A percentile compares a stretch with the other conserved stretches of the same genome.
These are phyloP conservation scores for Omphalea diandra DNA, from an alignment of 441 rosid species.

Conservation along the genomic window DNA sequence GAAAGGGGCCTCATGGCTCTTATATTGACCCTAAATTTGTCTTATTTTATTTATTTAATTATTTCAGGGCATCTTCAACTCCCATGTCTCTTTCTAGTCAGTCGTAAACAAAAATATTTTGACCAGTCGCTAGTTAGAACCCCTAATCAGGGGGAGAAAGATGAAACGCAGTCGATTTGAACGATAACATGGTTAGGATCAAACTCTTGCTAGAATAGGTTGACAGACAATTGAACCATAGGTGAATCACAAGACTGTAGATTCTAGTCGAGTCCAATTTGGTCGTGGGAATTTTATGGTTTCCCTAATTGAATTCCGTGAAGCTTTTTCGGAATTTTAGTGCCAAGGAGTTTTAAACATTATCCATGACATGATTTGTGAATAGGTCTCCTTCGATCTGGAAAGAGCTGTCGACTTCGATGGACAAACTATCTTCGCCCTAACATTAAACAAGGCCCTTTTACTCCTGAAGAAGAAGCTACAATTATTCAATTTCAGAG, in stretches of 20 bases:
- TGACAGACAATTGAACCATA: background rate
- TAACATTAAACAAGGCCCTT: conserved; percentile 43
- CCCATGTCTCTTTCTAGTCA: background rate
- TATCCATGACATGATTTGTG: background rate
- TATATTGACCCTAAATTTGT: conserved; percentile 8
- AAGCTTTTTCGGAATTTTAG: background rate
- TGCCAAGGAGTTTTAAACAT: background rate
- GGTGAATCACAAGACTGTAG: too few species aligned
- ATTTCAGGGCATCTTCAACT: background rate
- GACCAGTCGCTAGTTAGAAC: too few species aligned
- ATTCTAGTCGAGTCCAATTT: background rate
- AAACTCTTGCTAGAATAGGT: background rate
- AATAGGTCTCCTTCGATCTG: conserved; percentile 42
- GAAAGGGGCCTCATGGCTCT: background rate
- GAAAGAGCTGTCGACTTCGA: conserved; percentile 53
- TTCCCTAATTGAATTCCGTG: background rate
- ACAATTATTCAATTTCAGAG: conserved; percentile 38
- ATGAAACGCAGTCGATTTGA: too few species aligned
- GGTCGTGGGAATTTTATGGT: background rate
- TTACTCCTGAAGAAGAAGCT: conserved; percentile 43
- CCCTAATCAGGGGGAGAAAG: too few species aligned
- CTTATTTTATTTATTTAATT: background rate
- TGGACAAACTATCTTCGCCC: conserved; percentile 55
- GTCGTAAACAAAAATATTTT: too few species aligned
- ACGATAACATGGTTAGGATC: too few species aligned